These are phyloP conservation scores for Globisporangium iwayamae DNA, from an alignment of 352 stramenopile species.

Conservation along the genomic window DNA sequence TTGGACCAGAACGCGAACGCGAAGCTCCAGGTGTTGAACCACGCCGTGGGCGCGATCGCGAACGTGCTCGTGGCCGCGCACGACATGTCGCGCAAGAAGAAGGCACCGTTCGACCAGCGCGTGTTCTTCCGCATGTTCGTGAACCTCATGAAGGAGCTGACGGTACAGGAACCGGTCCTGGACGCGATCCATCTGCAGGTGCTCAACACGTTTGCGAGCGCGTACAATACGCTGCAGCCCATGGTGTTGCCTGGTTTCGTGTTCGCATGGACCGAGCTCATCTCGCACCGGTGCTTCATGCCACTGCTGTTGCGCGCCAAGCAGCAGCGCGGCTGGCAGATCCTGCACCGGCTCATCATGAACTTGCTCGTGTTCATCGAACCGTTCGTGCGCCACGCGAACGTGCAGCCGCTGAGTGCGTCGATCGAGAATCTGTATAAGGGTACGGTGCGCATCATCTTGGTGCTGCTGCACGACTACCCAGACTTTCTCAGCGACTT, in stretches of 20 bases:
- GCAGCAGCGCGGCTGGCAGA: slow-evolving; percentile 95
- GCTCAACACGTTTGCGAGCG: slow-evolving; percentile 95
- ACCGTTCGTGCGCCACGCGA: slow-evolving; percentile 91
- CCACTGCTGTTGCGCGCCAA: slow-evolving; percentile 93
- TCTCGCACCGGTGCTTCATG: slow-evolving; percentile 98
- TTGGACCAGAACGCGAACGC: slow-evolving; percentile 81
- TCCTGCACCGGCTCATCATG: slow-evolving; percentile 96
- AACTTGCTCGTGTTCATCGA: slow-evolving; percentile 98
- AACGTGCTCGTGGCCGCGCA: slow-evolving; percentile 91
- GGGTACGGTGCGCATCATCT: slow-evolving; percentile 95
- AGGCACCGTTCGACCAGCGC: slow-evolving; percentile 93
- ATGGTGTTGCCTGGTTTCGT: slow-evolving; percentile 95
- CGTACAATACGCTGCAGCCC: slow-evolving; percentile 97
- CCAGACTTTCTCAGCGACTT: slow-evolving; percentile 98
- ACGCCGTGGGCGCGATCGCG: slow-evolving; percentile 93
- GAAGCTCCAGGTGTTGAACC: slow-evolving; percentile 92
- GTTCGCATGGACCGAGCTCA: slow-evolving; percentile 98
- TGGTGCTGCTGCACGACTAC: slow-evolving; percentile 99
- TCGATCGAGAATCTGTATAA: slow-evolving; percentile 97
- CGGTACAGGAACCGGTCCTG: slow-evolving; percentile 90
- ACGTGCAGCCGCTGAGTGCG: slow-evolving; percentile 81
- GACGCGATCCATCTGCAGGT: slow-evolving; percentile 94
- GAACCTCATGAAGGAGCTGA: slow-evolving; percentile 97
- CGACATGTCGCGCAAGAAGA: slow-evolving; percentile 80
- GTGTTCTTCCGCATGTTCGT: slow-evolving; percentile 98